Evolutionary conservation across 345 rosid species (phyloP).

Genomic region (Hirschfeldia incana): DNA sequence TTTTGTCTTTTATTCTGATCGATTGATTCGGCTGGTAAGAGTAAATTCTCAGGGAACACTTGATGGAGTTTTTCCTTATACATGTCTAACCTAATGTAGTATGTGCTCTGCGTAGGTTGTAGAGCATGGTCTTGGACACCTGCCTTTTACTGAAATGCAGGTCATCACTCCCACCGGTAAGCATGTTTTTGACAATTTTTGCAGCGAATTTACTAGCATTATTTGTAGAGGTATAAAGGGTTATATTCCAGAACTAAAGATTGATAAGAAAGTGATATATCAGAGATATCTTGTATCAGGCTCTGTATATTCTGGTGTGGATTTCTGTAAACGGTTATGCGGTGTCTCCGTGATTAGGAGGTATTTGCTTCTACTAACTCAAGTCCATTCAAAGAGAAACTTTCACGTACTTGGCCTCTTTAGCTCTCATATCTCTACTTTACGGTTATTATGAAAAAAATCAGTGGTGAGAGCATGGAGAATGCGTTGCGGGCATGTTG

Average conservation of each 20-base stretch:
- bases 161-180: conserved; percentile 93
- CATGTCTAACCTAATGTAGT: neutral
- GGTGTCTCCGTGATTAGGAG: conserved; percentile 93
- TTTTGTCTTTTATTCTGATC: conserved; percentile 83
- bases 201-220: neutral
- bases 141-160: conserved; percentile 94
- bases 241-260: neutral
- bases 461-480: conserved; percentile 93
- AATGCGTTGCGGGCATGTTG: conserved; percentile 95
- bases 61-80: neutral
- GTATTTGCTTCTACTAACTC: conserved; percentile 45
- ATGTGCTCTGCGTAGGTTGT: conserved; percentile 59
- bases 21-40: conserved; percentile 89
- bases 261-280: no score
- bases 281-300: conserved; percentile 46
- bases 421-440: neutral
- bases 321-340: conserved; percentile 90
- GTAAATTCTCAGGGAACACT: conserved; percentile 3
- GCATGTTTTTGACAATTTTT: conserved; percentile 16
- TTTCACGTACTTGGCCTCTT: neutral
- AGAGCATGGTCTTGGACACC: conserved; percentile 91
- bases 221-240: neutral
- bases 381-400: conserved; percentile 4
- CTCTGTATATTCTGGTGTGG: conserved; percentile 89
- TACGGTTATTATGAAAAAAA: neutral